Conservation (phyloP, 768 basidiomycete species). For the Leucosporidium scottii region DNA sequence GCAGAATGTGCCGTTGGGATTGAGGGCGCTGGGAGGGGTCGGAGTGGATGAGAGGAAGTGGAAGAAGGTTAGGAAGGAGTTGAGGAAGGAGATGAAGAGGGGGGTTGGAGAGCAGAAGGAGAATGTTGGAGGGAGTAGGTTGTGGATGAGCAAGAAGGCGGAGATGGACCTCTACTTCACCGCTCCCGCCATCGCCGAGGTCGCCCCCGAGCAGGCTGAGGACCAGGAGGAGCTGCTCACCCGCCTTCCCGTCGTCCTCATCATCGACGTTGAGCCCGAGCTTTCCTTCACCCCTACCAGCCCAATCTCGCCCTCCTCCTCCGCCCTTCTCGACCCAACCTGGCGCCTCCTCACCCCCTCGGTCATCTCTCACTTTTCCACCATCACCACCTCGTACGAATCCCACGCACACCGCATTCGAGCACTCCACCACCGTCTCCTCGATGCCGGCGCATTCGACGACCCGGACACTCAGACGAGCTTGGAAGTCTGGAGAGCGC, state of each 20-base stretch:
- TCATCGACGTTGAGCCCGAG: conserved; percentile 27
- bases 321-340: conserved; percentile 1
- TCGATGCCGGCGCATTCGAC: conserved; percentile 19
- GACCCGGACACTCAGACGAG: not conserved
- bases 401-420: conserved; percentile 21
- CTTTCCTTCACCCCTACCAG: conserved; percentile 6
- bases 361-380: conserved; percentile 3
- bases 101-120: conserved; percentile 23
- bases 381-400: conserved; percentile 11
- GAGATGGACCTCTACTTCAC: conserved; percentile 27
- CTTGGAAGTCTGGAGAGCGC: not conserved
- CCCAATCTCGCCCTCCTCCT: not conserved
- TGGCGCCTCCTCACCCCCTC: conserved; percentile 20
- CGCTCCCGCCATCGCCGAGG: not conserved
- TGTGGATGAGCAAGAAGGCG: conserved; percentile 20
- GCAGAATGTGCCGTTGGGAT: conserved; percentile 70
- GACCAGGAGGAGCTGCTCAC: not conserved
- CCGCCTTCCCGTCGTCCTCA: conserved; percentile 19
- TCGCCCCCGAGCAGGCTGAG: not conserved
- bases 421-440: conserved; percentile 19
- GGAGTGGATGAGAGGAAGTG: conserved; percentile 60
- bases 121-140: not conserved
- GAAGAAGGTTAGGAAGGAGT: conserved; percentile 38
- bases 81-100: conserved; percentile 28
- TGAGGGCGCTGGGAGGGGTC: conserved; percentile 64